Base-by-base conservation (phyloP, 768 basidiomycete genomes). In the Peribolospora baueri region DNA sequence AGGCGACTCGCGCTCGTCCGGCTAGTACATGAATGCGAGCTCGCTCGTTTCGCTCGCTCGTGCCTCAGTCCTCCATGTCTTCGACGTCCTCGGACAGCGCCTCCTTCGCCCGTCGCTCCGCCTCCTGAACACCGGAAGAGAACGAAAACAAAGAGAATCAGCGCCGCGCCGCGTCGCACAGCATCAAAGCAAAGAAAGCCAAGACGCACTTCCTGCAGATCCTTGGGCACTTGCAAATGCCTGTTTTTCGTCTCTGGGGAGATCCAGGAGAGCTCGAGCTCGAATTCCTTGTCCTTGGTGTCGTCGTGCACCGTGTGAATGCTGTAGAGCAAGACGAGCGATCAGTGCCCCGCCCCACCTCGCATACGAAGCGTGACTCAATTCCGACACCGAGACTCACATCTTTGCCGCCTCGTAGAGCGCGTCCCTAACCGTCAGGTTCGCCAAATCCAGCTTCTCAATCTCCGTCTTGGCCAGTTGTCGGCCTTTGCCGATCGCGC, bases 221-320 rank as follows among this genome's bases (percentile, higher is more conserved):
- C 88, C 57, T 75, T 75, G 50, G 93, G 93, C 54, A 98, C 85
- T 37, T 78, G 75, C 37, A 77, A 73, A 68, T 95, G 88, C 50
- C 79, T 66, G 53, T 78, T 78, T 40, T 79, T 76, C 41, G 82
- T 84, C 69, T 91, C 85, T 42, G 77, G 74, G 45, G 87, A 78
- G 56, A 95, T 79, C 93, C 93, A 98, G 42, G 88, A 84, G 75
- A 98, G 77, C 69, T 98, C 93, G 38, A 98, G 76, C 66, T 97
- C 93, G 60, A 98, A 97, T 51, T 90, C 84, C 66, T 95, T 97
- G 71, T 95, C 90, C 68, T 95, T 93, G 58, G 84, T 80, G 65
- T 97, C 93, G 59, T 97, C 91, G 65, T 98, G 93, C 11, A 93
- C 88, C 46, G 86, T 76, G 69, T 98, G 87, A 65, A 97, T 91